These are phyloP conservation scores for Megacollybia platyphylla DNA, from an alignment of 1,284 basidiomycete genomes.

Conservation along the genomic window DNA sequence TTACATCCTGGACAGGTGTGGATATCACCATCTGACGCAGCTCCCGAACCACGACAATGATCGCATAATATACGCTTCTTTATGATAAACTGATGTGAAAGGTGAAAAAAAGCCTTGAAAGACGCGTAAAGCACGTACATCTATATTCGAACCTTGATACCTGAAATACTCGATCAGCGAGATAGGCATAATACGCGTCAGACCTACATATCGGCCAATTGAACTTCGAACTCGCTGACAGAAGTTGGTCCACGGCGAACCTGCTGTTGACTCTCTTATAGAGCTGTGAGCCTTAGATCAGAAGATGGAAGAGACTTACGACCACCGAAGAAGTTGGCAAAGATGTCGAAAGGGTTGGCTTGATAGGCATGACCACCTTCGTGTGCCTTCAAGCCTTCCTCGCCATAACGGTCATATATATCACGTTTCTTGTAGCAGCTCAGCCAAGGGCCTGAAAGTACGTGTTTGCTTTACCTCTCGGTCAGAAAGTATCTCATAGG, in stretches of 20 bases:
- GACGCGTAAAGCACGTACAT: slow-evolving; percentile 34
- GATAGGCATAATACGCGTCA: not conserved
- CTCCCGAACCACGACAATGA: slow-evolving; percentile 86
- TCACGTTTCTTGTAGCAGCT: slow-evolving; percentile 56
- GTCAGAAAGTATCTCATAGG: slow-evolving; percentile 90
- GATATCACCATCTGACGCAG: slow-evolving; percentile 78
- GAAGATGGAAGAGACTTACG: slow-evolving; percentile 24
- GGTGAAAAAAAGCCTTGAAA: slow-evolving; percentile 1
- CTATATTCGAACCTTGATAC: slow-evolving; percentile 71
- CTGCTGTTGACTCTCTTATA: slow-evolving; percentile 40
- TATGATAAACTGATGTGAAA: slow-evolving; percentile 63
- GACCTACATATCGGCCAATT: slow-evolving; percentile 70
- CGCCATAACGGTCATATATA: slow-evolving; percentile 88
- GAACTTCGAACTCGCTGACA: slow-evolving; percentile 79
- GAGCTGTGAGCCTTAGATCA: slow-evolving; percentile 8
- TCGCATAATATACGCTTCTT: slow-evolving; percentile 85
- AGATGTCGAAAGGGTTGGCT: slow-evolving; percentile 89
- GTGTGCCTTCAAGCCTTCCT: slow-evolving; percentile 85
- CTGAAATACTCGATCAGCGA: slow-evolving; percentile 18
- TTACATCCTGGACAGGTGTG: slow-evolving; percentile 71
- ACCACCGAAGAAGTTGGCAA: slow-evolving; percentile 84
- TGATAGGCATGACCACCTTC: slow-evolving; percentile 61
- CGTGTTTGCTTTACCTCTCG: slow-evolving; percentile 35
- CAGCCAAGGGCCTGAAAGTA: not conserved
- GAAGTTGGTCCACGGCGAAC: slow-evolving; percentile 74